Evolutionary conservation across 441 rosid genomes (phyloP).

Genomic region (Brassica balearica): DNA sequence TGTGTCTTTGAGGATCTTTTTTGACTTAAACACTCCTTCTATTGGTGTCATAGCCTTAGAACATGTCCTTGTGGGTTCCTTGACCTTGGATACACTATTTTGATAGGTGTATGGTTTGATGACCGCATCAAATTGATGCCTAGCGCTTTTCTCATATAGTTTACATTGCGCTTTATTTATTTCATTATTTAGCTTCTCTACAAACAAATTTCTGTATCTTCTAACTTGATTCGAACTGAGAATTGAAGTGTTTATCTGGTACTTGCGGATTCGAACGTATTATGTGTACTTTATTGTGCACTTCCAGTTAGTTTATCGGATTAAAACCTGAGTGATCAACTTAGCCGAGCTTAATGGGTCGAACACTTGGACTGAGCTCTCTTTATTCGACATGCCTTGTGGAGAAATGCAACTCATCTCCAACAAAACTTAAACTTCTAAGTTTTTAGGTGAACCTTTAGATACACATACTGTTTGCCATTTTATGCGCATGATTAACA

Average conservation of each 20-base stretch:
- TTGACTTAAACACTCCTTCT: too few species aligned
- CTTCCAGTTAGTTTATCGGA: background rate
- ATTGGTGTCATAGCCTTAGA: too few species aligned
- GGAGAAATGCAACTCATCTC: too few species aligned
- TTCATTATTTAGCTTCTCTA: background rate
- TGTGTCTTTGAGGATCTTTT: too few species aligned
- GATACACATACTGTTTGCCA: background rate
- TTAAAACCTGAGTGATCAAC: background rate
- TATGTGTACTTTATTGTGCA: background rate
- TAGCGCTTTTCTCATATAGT: background rate
- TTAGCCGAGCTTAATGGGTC: too few species aligned
- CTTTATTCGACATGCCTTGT: too few species aligned
- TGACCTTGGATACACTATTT: too few species aligned
- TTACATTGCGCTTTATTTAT: background rate
- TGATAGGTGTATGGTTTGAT: too few species aligned
- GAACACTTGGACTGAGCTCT: too few species aligned
- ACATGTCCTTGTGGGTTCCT: too few species aligned
- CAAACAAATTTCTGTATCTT: background rate
- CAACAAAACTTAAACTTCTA: background rate
- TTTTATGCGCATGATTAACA: background rate
- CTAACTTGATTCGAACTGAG: background rate
- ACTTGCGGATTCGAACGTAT: background rate
- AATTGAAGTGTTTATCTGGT: background rate
- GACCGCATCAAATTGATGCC: background rate
- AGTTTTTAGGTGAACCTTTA: background rate